Conservation (phyloP, 1,284 basidiomycete genomes). For the Ustilago curta region DNA sequence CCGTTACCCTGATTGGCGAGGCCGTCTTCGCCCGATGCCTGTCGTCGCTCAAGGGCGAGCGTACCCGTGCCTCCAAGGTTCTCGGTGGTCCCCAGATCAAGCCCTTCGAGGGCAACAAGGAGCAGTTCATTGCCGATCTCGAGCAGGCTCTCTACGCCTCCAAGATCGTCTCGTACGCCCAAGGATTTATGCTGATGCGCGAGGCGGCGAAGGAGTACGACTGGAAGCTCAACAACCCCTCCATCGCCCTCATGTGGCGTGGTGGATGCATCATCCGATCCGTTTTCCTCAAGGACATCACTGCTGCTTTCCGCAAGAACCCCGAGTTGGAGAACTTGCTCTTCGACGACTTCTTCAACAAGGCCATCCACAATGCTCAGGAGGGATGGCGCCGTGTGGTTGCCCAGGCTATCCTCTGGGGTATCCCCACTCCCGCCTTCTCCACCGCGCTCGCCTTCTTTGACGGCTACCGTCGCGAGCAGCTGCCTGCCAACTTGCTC, state of each 20-base stretch:
- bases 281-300: slow-evolving; percentile 71
- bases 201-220: slow-evolving; percentile 94
- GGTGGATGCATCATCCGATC: slow-evolving; percentile 95
- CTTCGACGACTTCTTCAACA: slow-evolving; percentile 98
- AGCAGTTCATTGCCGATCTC: slow-evolving; percentile 98
- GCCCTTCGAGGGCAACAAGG: slow-evolving; percentile 95
- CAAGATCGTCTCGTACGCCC: slow-evolving; percentile 88
- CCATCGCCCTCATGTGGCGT: slow-evolving; percentile 99
- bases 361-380: slow-evolving; percentile 90
- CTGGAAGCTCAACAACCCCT: slow-evolving; percentile 80
- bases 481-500: slow-evolving; percentile 89
- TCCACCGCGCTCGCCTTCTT: slow-evolving; percentile 98
- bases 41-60: slow-evolving; percentile 97
- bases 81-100: slow-evolving; percentile 90
- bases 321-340: slow-evolving; percentile 88
- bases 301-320: slow-evolving; percentile 90
- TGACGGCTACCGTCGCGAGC: slow-evolving; percentile 90
- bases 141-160: slow-evolving; percentile 99
- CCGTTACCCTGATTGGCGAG: slow-evolving; percentile 98
- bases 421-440: slow-evolving; percentile 94
- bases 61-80: slow-evolving; percentile 88
- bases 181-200: slow-evolving; percentile 99
- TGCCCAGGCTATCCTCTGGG: slow-evolving; percentile 96
- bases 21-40: slow-evolving; percentile 99
- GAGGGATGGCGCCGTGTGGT: slow-evolving; percentile 97